These are phyloP conservation scores for Solanum chaucha DNA, from an alignment of 257 asterid species.

Conservation along the genomic window DNA sequence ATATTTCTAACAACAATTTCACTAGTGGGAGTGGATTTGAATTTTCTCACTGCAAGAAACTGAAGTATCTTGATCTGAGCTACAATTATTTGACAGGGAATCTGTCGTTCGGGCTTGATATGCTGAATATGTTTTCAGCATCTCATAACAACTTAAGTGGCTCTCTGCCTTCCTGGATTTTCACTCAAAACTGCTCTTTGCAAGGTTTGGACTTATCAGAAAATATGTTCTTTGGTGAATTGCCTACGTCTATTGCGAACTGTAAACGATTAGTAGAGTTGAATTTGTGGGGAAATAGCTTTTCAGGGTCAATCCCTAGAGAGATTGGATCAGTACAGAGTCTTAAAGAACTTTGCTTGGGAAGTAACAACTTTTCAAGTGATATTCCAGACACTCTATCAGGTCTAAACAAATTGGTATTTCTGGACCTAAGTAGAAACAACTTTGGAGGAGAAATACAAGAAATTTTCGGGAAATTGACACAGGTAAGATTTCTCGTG, in stretches of 20 bases:
- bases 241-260: conserved; percentile 48
- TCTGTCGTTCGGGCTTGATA: conserved; percentile 46
- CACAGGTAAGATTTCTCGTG: conserved; percentile 52
- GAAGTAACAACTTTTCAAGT: conserved; percentile 57
- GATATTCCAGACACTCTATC: conserved; percentile 55
- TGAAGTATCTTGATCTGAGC: conserved; percentile 68
- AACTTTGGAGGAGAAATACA: conserved; percentile 70
- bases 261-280: conserved; percentile 37
- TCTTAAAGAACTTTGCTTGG: conserved; percentile 49
- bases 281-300: conserved; percentile 47
- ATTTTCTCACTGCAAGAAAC: conserved; percentile 34
- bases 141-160: conserved; percentile 48
- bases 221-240: conserved; percentile 41
- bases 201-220: conserved; percentile 50
- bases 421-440: conserved; percentile 65
- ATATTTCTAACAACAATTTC: conserved; percentile 49
- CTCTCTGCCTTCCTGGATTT: conserved; percentile 21
- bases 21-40: conserved; percentile 43
- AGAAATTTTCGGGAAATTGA: conserved; percentile 44
- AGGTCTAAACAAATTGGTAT: conserved; percentile 30
- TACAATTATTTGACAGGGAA: conserved; percentile 48
- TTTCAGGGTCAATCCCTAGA: conserved; percentile 52
- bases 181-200: conserved; percentile 47
- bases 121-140: conserved; percentile 39
- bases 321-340: conserved; percentile 51